phyloP scores from a whole-genome alignment of 805 yeast genomes.

The Tetrapisispora namnaoensis region DNA sequence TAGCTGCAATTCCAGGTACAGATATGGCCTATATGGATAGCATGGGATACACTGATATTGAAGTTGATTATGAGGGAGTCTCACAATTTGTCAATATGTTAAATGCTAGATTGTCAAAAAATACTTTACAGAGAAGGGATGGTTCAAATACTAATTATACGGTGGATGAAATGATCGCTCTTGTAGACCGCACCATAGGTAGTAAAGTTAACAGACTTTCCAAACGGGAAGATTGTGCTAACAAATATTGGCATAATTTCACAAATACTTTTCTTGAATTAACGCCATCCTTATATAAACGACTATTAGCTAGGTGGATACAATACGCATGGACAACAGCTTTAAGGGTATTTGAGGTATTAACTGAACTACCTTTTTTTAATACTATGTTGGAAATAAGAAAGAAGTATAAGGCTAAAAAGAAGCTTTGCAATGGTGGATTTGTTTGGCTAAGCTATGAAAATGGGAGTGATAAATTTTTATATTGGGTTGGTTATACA shows the following conservation, averaged over 20 bases:
- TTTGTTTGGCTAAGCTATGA: not conserved
- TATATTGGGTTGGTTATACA: not conserved
- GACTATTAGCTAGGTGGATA: not conserved
- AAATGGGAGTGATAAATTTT: not conserved
- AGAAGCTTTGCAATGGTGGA: not conserved
- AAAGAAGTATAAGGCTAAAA: not conserved
- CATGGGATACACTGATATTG: not conserved
- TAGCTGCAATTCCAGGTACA: not conserved
- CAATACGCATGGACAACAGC: not conserved
- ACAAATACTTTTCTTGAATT: not conserved
- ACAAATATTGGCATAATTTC: not conserved
- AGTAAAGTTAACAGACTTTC: not conserved
- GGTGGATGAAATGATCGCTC: not conserved
- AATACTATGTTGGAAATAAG: not conserved
- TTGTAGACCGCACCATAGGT: not conserved
- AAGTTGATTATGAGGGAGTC: not conserved
- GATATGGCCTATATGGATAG: not conserved
- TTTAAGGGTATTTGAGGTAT: too few relatives aligned
- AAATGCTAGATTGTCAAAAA: not conserved
- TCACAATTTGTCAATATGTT: not conserved
- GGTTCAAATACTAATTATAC: not conserved
- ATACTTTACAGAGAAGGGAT: not conserved
- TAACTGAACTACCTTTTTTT: not conserved
- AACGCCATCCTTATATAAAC: not conserved
- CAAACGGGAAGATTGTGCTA: not conserved